These are phyloP conservation scores for Pseudozyma hubeiensis DNA, from an alignment of 1,284 basidiomycete genomes.

Conservation along the genomic window DNA sequence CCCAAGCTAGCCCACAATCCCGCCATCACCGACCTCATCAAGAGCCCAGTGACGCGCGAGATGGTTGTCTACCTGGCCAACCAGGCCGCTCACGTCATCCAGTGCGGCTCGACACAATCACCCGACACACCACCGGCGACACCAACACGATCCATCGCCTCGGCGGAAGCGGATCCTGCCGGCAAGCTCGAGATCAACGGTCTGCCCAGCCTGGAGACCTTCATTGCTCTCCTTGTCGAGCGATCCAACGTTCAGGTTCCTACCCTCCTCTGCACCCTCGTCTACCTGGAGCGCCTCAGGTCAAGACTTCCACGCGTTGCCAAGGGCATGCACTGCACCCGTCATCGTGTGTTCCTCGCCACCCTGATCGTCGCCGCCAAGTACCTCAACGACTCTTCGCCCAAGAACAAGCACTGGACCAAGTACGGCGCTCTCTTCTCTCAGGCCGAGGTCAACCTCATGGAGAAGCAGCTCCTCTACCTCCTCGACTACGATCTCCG, in stretches of 20 bases:
- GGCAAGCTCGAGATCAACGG: slow-evolving; percentile 69
- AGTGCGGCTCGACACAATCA: slow-evolving; percentile 58
- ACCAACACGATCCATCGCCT: slow-evolving; percentile 56
- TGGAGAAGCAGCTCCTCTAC: slow-evolving; percentile 83
- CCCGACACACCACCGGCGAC: slow-evolving; percentile 60
- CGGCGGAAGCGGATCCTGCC: slow-evolving; percentile 60
- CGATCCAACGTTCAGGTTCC: slow-evolving; percentile 90
- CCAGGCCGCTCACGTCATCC: slow-evolving; percentile 67
- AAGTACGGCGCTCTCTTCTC: slow-evolving; percentile 79
- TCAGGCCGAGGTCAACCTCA: slow-evolving; percentile 81
- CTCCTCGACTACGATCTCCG: slow-evolving; percentile 69
- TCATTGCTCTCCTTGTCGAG: slow-evolving; percentile 85
- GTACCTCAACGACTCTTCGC: slow-evolving; percentile 90
- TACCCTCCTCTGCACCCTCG: slow-evolving; percentile 88
- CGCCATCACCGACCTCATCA: slow-evolving; percentile 66
- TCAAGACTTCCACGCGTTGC: slow-evolving; percentile 82
- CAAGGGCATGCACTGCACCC: slow-evolving; percentile 91
- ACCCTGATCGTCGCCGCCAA: slow-evolving; percentile 95
- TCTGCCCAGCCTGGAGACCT: slow-evolving; percentile 84
- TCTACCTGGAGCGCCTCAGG: slow-evolving; percentile 90
- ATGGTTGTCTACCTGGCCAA: slow-evolving; percentile 68
- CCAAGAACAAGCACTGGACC: slow-evolving; percentile 84
- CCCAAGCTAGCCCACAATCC: slow-evolving; percentile 66
- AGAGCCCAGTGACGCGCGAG: slow-evolving; percentile 65
- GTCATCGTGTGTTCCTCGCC: slow-evolving; percentile 94